Conservation (phyloP, 2,329 filamentous ascomycete genomes). For the Neofusicoccum sp. region DNA sequence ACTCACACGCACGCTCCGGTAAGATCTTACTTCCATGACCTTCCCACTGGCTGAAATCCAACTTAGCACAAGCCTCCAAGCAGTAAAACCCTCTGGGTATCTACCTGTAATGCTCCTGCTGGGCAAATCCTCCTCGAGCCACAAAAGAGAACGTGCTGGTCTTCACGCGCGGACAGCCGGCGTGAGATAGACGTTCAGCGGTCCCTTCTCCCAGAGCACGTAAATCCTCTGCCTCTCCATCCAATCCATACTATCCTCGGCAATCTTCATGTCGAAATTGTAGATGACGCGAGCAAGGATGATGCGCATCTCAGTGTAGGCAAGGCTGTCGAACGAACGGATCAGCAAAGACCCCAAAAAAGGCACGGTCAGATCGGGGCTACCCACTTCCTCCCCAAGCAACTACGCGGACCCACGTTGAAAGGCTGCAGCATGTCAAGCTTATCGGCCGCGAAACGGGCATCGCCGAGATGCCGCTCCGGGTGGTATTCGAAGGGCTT, state of each 20-base stretch:
- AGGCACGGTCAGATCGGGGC: not conserved
- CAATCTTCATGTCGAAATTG: constrained; percentile 43
- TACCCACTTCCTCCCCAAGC: constrained; percentile 41
- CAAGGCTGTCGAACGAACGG: constrained; percentile 30
- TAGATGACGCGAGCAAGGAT: constrained; percentile 44
- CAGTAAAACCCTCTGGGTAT: too few relatives aligned
- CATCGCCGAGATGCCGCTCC: constrained; percentile 36
- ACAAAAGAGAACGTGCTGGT: too few relatives aligned
- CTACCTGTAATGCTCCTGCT: too few relatives aligned
- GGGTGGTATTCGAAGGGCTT: constrained; percentile 37
- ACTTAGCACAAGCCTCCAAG: too few relatives aligned
- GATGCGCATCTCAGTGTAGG: constrained; percentile 41
- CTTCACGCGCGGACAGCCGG: not conserved
- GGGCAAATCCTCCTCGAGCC: too few relatives aligned
- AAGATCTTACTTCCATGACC: too few relatives aligned
- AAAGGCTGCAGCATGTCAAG: constrained; percentile 37
- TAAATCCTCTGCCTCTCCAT: constrained; percentile 33
- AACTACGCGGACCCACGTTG: constrained; percentile 38
- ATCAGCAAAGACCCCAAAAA: not conserved
- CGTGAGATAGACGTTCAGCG: constrained; percentile 32
- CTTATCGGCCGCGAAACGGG: not conserved
- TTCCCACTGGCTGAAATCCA: too few relatives aligned
- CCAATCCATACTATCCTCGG: constrained; percentile 42
- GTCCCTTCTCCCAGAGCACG: constrained; percentile 37
- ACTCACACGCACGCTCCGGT: too few relatives aligned